These are phyloP conservation scores for Mycena galericulata DNA, from an alignment of 768 basidiomycete genomes.

Conservation along the genomic window DNA sequence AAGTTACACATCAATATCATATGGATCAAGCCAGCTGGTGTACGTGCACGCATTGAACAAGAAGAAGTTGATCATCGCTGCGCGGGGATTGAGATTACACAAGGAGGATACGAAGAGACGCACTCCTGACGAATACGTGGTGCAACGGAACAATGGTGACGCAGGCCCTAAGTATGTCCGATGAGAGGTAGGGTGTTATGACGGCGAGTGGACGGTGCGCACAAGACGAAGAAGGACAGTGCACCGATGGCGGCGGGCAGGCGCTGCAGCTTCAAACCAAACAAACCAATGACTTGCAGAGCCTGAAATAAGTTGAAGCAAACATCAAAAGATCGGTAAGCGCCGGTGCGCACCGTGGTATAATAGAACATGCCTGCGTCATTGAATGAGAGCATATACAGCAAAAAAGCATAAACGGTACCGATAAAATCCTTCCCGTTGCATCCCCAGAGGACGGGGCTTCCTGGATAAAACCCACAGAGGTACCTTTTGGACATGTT, in stretches of 20 bases:
- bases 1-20: conserved; percentile 17
- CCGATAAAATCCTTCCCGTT: conserved; percentile 59
- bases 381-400: background rate
- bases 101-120: background rate
- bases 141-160: conserved; percentile 31
- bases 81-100: background rate
- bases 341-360: conserved; percentile 47
- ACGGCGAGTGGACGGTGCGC: conserved; percentile 27
- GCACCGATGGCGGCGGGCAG: conserved; percentile 74
- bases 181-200: background rate
- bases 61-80: conserved; percentile 77
- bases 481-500: conserved; percentile 41
- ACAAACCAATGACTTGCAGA: conserved; percentile 76
- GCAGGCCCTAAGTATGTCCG: conserved; percentile 17
- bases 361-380: conserved; percentile 56
- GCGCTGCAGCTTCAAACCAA: conserved; percentile 75
- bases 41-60: conserved; percentile 77
- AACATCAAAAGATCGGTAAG: conserved; percentile 17
- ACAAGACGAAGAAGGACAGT: conserved; percentile 66
- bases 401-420: background rate
- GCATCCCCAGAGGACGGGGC: conserved; percentile 46
- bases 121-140: conserved; percentile 18
- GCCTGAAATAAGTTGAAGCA: conserved; percentile 42
- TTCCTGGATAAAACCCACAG: conserved; percentile 54
- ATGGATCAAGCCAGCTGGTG: background rate